Conservation (phyloP, 73 alveolate genomes). For the Paramecium sexaurelia region DNA sequence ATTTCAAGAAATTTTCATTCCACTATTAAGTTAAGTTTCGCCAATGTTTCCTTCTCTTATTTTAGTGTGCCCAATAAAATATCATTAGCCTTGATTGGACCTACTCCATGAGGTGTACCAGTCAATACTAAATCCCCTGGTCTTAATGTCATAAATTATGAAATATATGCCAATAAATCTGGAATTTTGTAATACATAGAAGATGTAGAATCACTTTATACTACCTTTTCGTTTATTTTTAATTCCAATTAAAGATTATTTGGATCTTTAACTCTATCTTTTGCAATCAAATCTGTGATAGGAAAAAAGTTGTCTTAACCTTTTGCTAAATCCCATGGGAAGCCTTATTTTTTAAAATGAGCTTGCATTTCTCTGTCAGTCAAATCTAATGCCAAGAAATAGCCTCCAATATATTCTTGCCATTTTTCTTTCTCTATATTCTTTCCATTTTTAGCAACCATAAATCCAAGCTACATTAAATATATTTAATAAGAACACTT, state of each 20-base stretch:
- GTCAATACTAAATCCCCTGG: conserved; percentile 88
- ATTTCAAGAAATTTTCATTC: not conserved
- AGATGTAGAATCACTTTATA: conserved; percentile 70
- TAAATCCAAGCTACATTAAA: conserved; percentile 70
- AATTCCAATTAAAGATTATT: conserved; percentile 71
- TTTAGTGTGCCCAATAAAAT: not conserved
- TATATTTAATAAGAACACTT: conserved; percentile 12
- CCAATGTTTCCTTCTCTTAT: not conserved
- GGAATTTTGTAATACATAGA: conserved; percentile 76
- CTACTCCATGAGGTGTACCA: conserved; percentile 91
- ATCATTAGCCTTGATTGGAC: conserved; percentile 80
- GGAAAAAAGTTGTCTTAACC: conserved; percentile 86
- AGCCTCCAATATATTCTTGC: conserved; percentile 82
- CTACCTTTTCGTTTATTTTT: conserved; percentile 63
- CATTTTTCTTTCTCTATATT: conserved; percentile 68
- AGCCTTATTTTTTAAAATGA: conserved; percentile 74
- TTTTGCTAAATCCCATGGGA: conserved; percentile 82
- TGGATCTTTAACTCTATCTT: conserved; percentile 73
- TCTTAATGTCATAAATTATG: conserved; percentile 74
- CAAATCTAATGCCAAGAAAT: conserved; percentile 80
- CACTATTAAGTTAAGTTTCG: not conserved
- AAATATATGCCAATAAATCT: conserved; percentile 67
- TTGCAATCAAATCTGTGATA: conserved; percentile 68
- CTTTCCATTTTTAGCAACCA: conserved; percentile 76
- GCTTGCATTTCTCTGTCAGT: conserved; percentile 78